Evolutionary conservation across 1,284 basidiomycete species (phyloP).

Genomic region (Microbotryum violaceum): DNA sequence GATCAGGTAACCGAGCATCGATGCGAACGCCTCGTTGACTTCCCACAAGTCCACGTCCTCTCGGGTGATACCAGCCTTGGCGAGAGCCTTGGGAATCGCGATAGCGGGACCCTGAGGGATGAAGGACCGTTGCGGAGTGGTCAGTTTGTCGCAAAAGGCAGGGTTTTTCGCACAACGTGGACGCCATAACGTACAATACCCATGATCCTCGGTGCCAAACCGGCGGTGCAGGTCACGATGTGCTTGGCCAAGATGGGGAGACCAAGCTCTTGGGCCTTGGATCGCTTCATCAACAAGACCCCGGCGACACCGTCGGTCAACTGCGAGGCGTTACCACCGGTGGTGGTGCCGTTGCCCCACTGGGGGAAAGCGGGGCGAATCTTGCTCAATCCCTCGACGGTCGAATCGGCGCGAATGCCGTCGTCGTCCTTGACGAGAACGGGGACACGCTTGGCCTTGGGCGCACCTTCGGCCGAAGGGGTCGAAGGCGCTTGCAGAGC

Average conservation of each 20-base stretch:
- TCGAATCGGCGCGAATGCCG: slow-evolving; percentile 70
- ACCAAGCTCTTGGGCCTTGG: slow-evolving; percentile 70
- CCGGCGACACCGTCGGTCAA: slow-evolving; percentile 84
- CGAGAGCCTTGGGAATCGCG: slow-evolving; percentile 37
- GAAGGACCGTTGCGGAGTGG: slow-evolving; percentile 1
- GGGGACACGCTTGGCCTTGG: slow-evolving; percentile 51
- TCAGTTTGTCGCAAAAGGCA: neutral
- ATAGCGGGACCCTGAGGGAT: slow-evolving; percentile 24
- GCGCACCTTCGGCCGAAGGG: slow-evolving; percentile 4
- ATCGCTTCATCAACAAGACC: slow-evolving; percentile 74
- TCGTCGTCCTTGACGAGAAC: slow-evolving; percentile 66
- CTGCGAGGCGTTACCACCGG: slow-evolving; percentile 75
- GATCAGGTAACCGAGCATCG: slow-evolving; percentile 28
- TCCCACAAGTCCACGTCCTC: slow-evolving; percentile 41
- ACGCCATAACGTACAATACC: slow-evolving; percentile 48
- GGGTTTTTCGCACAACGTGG: neutral
- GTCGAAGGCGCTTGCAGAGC: slow-evolving; percentile 21
- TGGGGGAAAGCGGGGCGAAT: slow-evolving; percentile 77
- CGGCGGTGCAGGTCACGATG: slow-evolving; percentile 63
- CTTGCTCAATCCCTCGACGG: slow-evolving; percentile 59
- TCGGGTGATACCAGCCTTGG: slow-evolving; percentile 39
- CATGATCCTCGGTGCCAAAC: slow-evolving; percentile 46
- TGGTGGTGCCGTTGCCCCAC: slow-evolving; percentile 69
- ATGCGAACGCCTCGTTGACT: slow-evolving; percentile 33
- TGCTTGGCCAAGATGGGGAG: slow-evolving; percentile 68